These are phyloP conservation scores for Dactylellina haptotyla DNA, from an alignment of 2,329 filamentous ascomycete species.

Conservation along the genomic window DNA sequence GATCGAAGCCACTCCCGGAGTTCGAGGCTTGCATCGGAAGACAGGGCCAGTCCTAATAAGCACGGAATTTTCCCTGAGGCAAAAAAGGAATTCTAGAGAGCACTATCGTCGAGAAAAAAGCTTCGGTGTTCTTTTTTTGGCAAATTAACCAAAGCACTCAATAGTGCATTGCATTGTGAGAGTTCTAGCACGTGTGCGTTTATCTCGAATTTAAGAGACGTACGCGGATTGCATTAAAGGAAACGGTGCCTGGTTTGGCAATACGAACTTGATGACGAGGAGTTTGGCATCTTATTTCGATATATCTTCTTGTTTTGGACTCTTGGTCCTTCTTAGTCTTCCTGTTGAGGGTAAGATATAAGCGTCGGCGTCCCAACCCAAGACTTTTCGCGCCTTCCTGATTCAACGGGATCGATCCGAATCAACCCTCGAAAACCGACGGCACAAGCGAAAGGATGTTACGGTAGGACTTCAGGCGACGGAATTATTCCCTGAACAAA, in stretches of 20 bases:
- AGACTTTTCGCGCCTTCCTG: conserved; percentile 29
- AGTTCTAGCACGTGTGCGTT: conserved; percentile 38
- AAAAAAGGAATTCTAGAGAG: background rate
- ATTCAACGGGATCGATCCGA: conserved; percentile 33
- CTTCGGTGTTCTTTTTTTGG: too few species aligned
- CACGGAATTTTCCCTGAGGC: conserved; percentile 8
- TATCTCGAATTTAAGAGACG: too few species aligned
- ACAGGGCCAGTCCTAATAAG: background rate
- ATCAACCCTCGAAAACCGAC: conserved; percentile 2
- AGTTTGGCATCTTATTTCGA: background rate
- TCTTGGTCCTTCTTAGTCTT: conserved; percentile 8
- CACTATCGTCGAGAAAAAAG: background rate
- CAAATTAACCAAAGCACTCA: too few species aligned
- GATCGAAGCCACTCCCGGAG: conserved; percentile 31
- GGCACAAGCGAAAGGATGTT: conserved; percentile 32
- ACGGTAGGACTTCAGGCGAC: conserved; percentile 20
- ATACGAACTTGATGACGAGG: conserved; percentile 19
- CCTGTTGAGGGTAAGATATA: conserved; percentile 19
- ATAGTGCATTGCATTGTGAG: conserved; percentile 4
- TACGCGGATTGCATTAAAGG: conserved; percentile 23
- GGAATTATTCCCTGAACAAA: conserved; percentile 7
- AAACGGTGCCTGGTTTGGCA: conserved; percentile 9
- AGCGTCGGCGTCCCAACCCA: conserved; percentile 13
- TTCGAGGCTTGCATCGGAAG: conserved; percentile 18
- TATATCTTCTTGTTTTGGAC: conserved; percentile 25